phyloP scores from a whole-genome alignment of 768 basidiomycete species.

The Amanita molliuscula region DNA sequence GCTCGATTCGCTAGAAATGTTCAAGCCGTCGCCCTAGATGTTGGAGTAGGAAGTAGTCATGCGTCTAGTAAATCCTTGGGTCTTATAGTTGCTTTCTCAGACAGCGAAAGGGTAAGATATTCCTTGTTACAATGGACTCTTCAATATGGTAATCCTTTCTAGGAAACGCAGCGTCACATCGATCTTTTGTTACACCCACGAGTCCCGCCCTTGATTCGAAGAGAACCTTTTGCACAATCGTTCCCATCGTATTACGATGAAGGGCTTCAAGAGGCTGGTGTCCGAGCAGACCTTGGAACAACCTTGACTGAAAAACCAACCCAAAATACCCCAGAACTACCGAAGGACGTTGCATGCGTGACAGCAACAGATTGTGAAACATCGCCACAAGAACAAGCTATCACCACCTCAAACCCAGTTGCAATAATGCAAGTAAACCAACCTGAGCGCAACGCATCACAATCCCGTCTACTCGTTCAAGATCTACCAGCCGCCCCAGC shows the following conservation, averaged over 20 bases:
- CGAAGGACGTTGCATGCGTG: neutral
- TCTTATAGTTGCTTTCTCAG: constrained; percentile 35
- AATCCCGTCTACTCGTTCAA: neutral
- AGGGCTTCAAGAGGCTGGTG: constrained; percentile 50
- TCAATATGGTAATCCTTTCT: neutral
- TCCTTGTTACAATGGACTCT: neutral
- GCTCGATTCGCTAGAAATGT: constrained; percentile 32
- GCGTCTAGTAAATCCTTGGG: constrained; percentile 53
- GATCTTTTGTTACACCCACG: constrained; percentile 72
- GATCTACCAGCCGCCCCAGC: neutral
- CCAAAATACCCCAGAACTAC: neutral
- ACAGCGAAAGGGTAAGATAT: neutral
- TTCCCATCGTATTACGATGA: constrained; percentile 53
- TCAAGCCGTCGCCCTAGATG: constrained; percentile 34
- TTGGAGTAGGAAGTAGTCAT: constrained; percentile 43
- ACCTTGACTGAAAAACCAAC: constrained; percentile 9
- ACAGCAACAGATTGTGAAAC: neutral
- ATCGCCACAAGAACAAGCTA: neutral
- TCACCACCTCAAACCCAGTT: neutral
- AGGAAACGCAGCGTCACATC: constrained; percentile 25
- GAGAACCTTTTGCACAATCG: constrained; percentile 52
- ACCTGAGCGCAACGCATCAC: neutral
- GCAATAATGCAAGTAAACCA: neutral
- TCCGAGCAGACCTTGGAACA: constrained; percentile 31
- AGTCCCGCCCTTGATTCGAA: constrained; percentile 62